Conservation (phyloP, 306 rosid genomes). For the Medicago lupulina region DNA sequence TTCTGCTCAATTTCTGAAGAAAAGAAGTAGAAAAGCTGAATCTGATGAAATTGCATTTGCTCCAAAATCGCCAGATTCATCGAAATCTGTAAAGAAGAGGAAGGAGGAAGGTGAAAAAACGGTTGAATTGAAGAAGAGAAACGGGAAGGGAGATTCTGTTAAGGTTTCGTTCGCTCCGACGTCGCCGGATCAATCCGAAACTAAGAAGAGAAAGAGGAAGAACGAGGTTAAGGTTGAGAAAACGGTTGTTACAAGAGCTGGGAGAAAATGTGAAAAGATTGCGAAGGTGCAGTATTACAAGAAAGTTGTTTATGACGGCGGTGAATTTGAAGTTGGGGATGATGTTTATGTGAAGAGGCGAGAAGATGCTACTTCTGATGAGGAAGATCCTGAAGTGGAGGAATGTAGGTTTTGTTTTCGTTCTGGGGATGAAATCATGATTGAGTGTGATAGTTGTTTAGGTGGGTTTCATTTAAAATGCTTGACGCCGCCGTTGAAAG, state of each 20-base stretch:
- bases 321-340: constrained; percentile 77
- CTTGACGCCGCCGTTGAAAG: constrained; percentile 77
- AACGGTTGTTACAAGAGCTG: constrained; percentile 57
- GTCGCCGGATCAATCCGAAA: constrained; percentile 63
- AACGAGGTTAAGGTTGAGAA: constrained; percentile 27
- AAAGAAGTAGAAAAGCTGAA: constrained; percentile 27
- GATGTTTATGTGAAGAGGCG: constrained; percentile 84
- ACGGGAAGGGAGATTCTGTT: constrained; percentile 29
- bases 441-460: constrained; percentile 92
- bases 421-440: constrained; percentile 64
- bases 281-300: constrained; percentile 50
- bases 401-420: constrained; percentile 79
- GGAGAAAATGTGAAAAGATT: constrained; percentile 36
- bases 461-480: constrained; percentile 91
- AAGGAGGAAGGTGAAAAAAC: constrained; percentile 32
- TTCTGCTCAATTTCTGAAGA: constrained; percentile 11
- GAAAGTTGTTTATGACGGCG: constrained; percentile 83
- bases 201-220: constrained; percentile 58
- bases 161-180: constrained; percentile 49
- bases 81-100: constrained; percentile 58
- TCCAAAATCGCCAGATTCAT: constrained; percentile 59
- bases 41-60: constrained; percentile 37
- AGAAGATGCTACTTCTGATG: constrained; percentile 71
- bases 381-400: constrained; percentile 72
- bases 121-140: constrained; percentile 23